Percentiles rank a stretch among this genome's conserved stretches.
Evolutionary conservation across 371 early-diverging fungal species (phyloP).

Genomic region (Mortierella sp.): DNA sequence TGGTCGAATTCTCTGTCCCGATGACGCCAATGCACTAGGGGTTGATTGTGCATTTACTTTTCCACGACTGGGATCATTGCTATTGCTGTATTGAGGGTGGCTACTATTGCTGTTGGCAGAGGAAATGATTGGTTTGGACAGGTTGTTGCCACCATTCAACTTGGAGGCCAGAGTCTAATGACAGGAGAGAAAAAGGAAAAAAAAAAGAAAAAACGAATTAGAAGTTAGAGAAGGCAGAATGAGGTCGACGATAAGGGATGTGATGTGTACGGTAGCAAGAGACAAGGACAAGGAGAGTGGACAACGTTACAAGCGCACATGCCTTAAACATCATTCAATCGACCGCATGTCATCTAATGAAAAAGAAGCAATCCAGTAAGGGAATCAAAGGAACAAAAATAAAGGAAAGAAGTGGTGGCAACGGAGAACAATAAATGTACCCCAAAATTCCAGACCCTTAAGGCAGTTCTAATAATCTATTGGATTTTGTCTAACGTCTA

Average conservation of each 20-base stretch:
- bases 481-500: background rate
- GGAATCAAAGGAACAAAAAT: background rate
- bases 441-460: too few relatives aligned
- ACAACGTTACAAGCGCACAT: background rate
- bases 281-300: background rate
- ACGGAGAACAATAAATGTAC: background rate
- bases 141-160: slow-evolving; percentile 29
- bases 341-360: slow-evolving; percentile 12
- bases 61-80: too few relatives aligned
- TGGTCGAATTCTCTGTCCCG: background rate
- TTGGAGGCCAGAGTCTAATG: slow-evolving; percentile 33
- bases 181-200: too few relatives aligned
- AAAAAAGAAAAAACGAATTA: too few relatives aligned
- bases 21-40: too few relatives aligned
- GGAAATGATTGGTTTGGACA: slow-evolving; percentile 7
- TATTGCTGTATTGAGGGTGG: background rate
- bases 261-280: too few relatives aligned
- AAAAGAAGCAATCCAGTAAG: background rate
- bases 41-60: background rate
- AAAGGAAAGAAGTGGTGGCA: slow-evolving; percentile 2
- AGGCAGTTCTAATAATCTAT: too few relatives aligned
- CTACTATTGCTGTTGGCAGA: background rate
- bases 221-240: too few relatives aligned
- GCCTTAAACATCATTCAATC: slow-evolving; percentile 34
- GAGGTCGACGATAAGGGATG: too few relatives aligned